A percentile compares a stretch with the other conserved stretches of the same genome.
Conservation (phyloP, 2,329 filamentous ascomycete species). For the Amylocarpus encephaloides region DNA sequence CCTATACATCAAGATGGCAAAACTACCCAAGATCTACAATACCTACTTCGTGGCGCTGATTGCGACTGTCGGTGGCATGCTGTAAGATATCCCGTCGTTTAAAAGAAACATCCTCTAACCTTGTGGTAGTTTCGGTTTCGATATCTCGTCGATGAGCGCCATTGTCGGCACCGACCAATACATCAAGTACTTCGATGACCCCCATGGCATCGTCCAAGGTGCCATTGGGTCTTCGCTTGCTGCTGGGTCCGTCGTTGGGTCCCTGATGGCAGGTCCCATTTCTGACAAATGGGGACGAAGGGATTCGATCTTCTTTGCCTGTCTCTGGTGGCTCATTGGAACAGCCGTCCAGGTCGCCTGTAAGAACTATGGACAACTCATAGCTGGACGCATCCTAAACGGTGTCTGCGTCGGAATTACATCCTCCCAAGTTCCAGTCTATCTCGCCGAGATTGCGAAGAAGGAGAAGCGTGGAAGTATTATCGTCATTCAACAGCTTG, state of each 20-base stretch:
- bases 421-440: conserved; percentile 66
- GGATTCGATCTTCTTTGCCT: conserved; percentile 40
- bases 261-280: conserved; percentile 38
- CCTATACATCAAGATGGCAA: conserved; percentile 5
- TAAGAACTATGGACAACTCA: conserved; percentile 57
- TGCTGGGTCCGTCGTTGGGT: conserved; percentile 42
- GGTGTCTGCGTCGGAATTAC: conserved; percentile 66
- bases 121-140: conserved; percentile 43
- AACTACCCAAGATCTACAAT: conserved; percentile 17
- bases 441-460: conserved; percentile 54
- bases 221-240: conserved; percentile 44
- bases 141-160: conserved; percentile 49
- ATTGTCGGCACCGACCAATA: conserved; percentile 46
- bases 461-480: conserved; percentile 38
- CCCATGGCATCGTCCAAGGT: conserved; percentile 34
- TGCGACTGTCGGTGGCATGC: conserved; percentile 45
- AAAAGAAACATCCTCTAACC: background rate
- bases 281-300: conserved; percentile 42
- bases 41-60: conserved; percentile 30
- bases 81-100: conserved; percentile 28
- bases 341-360: conserved; percentile 45
- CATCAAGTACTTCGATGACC: conserved; percentile 44
- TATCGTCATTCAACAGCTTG: conserved; percentile 35
- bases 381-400: conserved; percentile 64
- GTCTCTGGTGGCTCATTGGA: conserved; percentile 40